phyloP scores from a whole-genome alignment of 2,329 filamentous ascomycete species.

The Pestalotiopsis sp. region DNA sequence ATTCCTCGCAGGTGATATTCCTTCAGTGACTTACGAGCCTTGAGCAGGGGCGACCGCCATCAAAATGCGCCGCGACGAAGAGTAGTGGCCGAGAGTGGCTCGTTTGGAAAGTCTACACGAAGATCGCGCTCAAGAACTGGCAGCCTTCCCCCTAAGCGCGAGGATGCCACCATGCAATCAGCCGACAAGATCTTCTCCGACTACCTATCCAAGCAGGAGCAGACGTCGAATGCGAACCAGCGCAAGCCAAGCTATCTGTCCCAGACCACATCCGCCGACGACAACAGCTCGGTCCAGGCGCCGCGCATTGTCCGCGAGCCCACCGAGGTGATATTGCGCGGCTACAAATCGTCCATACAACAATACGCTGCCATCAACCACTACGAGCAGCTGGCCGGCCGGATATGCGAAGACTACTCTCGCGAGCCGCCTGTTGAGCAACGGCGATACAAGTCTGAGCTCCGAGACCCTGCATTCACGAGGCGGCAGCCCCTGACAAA shows the following conservation, averaged over 20 bases:
- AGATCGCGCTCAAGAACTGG: constrained; percentile 63
- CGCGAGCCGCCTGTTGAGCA: constrained; percentile 75
- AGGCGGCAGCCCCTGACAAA: constrained; percentile 64
- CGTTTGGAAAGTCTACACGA: constrained; percentile 67
- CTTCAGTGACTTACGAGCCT: constrained; percentile 4
- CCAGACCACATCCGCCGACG: constrained; percentile 31
- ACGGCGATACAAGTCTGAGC: constrained; percentile 71
- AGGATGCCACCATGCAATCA: constrained; percentile 62
- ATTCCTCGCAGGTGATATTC: background rate
- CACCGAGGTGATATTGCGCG: constrained; percentile 81
- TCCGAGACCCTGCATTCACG: constrained; percentile 71
- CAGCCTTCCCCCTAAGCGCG: constrained; percentile 53
- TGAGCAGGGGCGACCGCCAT: constrained; percentile 52
- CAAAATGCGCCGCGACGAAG: constrained; percentile 49
- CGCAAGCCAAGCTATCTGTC: constrained; percentile 28
- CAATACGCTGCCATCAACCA: constrained; percentile 87
- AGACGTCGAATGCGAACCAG: constrained; percentile 30
- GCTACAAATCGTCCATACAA: constrained; percentile 65
- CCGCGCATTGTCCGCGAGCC: constrained; percentile 39
- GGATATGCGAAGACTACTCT: constrained; percentile 91
- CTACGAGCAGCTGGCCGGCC: constrained; percentile 83
- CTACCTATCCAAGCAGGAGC: constrained; percentile 53
- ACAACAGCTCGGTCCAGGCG: constrained; percentile 26
- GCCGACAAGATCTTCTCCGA: constrained; percentile 63
- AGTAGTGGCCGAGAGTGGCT: constrained; percentile 59